These are phyloP conservation scores for Fusarium nelsonii DNA, from an alignment of 2,329 filamentous ascomycete species.

Conservation along the genomic window DNA sequence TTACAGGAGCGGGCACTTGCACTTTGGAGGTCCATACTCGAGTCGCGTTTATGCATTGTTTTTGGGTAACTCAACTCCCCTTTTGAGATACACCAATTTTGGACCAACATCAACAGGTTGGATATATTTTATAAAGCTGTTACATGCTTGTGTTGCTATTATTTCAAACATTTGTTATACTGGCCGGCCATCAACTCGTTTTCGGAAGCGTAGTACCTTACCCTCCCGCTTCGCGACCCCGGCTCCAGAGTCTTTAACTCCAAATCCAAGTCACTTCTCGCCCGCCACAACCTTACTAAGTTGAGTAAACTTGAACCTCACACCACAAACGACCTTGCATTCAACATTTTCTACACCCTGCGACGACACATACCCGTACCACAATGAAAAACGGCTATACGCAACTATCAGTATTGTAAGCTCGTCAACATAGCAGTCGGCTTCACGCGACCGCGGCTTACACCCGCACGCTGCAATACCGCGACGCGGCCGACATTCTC, in stretches of 20 bases:
- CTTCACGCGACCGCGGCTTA: conserved; percentile 37
- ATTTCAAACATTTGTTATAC: background rate
- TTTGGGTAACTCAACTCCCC: background rate
- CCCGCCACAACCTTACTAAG: conserved; percentile 34
- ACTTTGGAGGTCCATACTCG: conserved; percentile 5
- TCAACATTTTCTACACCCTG: background rate
- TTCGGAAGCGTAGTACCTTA: conserved; percentile 26
- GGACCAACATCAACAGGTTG: background rate
- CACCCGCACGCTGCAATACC: conserved; percentile 31
- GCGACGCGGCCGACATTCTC: conserved; percentile 46
- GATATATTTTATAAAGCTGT: background rate
- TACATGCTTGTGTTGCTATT: background rate
- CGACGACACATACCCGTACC: conserved; percentile 6
- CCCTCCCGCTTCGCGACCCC: conserved; percentile 39
- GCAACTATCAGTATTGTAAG: conserved; percentile 18
- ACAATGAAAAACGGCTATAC: conserved; percentile 39
- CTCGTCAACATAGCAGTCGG: conserved; percentile 29
- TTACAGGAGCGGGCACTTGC: conserved; percentile 20
- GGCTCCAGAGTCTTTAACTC: conserved; percentile 26
- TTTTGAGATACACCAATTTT: background rate
- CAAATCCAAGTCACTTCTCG: conserved; percentile 23
- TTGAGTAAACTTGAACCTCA: conserved; percentile 36
- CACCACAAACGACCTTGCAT: conserved; percentile 25
- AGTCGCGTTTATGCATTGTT: conserved; percentile 23
- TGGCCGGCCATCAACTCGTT: background rate